Conservation (phyloP, 345 rosid species). For the Viola odorata region DNA sequence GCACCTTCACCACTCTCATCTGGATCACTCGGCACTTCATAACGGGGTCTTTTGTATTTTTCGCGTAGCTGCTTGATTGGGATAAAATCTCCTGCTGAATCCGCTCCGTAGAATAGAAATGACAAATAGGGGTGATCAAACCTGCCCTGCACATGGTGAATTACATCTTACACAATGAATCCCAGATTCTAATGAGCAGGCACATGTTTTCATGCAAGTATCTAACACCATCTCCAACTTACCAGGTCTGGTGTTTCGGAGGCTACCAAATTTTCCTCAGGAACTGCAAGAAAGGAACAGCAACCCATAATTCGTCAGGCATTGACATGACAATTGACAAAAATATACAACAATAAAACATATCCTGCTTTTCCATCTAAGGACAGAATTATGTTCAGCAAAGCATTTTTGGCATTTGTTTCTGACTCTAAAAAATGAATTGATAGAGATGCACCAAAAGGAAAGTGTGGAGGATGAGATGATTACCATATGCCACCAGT, state of each 20-base stretch:
- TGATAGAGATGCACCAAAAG: conserved; percentile 7
- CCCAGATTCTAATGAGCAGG: neutral
- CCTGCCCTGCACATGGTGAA: conserved; percentile 52
- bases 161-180: neutral
- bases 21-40: conserved; percentile 62
- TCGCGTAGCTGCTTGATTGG: conserved; percentile 90
- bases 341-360: neutral
- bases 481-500: conserved; percentile 80
- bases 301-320: conserved; percentile 2
- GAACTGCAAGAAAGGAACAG: conserved; percentile 47
- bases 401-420: no score
- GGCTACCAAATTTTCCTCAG: conserved; percentile 76
- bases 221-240: conserved; percentile 17
- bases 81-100: conserved; percentile 84
- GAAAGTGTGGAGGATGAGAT: neutral
- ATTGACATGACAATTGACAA: conserved; percentile 3
- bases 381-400: no score
- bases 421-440: no score
- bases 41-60: conserved; percentile 64
- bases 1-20: conserved; percentile 34
- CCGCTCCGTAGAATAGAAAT: conserved; percentile 74
- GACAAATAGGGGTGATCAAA: conserved; percentile 87
- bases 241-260: conserved; percentile 62
- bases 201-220: conserved; percentile 3
- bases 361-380: neutral